Evolutionary conservation across 192 early-diverging fungal genomes (phyloP).

Genomic region (Podila epigama): DNA sequence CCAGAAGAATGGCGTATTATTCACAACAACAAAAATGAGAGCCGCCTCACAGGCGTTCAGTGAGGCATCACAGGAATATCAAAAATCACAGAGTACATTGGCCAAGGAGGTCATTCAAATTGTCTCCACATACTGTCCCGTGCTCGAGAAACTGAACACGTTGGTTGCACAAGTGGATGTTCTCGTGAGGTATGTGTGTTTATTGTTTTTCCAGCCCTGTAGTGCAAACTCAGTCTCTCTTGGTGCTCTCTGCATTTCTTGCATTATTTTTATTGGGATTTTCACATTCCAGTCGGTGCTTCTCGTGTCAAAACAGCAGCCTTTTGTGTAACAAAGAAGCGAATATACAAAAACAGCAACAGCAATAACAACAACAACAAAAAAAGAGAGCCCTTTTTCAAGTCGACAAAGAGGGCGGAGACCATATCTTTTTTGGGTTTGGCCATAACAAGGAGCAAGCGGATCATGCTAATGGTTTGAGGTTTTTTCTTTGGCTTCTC

Average conservation of each 20-base stretch:
- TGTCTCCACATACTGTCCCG: constrained; percentile 83
- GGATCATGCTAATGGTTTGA: no score
- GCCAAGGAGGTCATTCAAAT: constrained; percentile 91
- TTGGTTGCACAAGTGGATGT: constrained; percentile 88
- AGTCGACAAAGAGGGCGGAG: no score
- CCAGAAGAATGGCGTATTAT: constrained; percentile 87
- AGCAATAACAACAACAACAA: no score
- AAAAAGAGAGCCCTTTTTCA: no score
- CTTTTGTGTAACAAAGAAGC: not conserved
- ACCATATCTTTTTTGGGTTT: no score
- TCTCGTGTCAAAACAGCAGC: not conserved
- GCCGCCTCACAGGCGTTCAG: constrained; percentile 66
- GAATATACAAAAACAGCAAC: no score
- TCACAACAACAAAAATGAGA: constrained; percentile 80
- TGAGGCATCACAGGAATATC: constrained; percentile 70
- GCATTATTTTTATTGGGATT: not conserved
- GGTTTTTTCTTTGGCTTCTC: not conserved
- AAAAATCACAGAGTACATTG: constrained; percentile 70
- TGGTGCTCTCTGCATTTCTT: no score
- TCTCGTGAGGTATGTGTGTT: constrained; percentile 68
- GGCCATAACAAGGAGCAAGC: no score
- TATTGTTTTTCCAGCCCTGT: no score
- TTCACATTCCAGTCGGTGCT: not conserved
- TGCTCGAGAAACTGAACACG: constrained; percentile 80
- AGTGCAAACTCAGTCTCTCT: no score